Conservation (phyloP, 306 rosid species). For the Senna siamea region DNA sequence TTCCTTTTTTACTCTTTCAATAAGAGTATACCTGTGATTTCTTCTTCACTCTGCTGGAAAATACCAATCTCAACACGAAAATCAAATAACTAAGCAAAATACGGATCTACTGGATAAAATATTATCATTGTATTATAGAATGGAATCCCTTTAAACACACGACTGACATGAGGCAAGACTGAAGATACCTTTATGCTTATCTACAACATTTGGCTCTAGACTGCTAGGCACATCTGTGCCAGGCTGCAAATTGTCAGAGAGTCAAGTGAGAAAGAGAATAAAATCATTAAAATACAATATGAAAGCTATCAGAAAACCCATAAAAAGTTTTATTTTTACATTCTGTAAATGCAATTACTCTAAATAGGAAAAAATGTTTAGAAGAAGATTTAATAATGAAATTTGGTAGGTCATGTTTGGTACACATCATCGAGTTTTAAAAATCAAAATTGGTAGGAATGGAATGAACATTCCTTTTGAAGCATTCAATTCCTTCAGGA, state of each 20-base stretch:
- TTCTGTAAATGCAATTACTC: slow-evolving; percentile 11
- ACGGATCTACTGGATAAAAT: slow-evolving; percentile 1
- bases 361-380: neutral
- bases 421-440: neutral
- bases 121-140: slow-evolving; percentile 1
- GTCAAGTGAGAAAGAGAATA: slow-evolving; percentile 37
- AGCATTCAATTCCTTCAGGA: too few relatives aligned
- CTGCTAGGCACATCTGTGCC: slow-evolving; percentile 49
- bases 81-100: slow-evolving; percentile 25
- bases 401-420: neutral
- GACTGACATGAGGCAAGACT: slow-evolving; percentile 1
- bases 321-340: neutral
- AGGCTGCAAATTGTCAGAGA: slow-evolving; percentile 46
- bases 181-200: slow-evolving; percentile 49
- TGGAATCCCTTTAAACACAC: slow-evolving; percentile 13
- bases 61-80: slow-evolving; percentile 26
- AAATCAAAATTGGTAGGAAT: neutral
- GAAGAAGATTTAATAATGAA: neutral
- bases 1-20: neutral
- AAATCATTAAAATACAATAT: slow-evolving; percentile 22
- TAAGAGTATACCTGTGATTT: slow-evolving; percentile 4
- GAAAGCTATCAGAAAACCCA: slow-evolving; percentile 32
- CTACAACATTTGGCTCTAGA: slow-evolving; percentile 32
- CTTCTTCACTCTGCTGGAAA: neutral
- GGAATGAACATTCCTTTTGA: neutral